These are phyloP conservation scores for Candida frijolesensis DNA, from an alignment of 1,139 yeast species.

Conservation along the genomic window DNA sequence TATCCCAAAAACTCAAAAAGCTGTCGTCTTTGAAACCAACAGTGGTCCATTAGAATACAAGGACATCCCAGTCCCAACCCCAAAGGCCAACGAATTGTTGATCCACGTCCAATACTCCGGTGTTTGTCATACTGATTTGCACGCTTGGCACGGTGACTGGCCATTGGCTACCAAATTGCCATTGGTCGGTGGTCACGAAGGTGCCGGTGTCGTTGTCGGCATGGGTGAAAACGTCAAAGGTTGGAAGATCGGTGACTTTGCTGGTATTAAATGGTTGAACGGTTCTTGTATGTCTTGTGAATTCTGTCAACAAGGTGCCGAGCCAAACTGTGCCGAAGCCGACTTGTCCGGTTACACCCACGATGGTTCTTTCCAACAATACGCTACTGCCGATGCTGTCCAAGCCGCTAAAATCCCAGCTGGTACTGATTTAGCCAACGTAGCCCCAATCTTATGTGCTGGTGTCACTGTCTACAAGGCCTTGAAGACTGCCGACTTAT, in stretches of 20 bases:
- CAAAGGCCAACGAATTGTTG: slow-evolving; percentile 67
- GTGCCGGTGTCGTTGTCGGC: slow-evolving; percentile 79
- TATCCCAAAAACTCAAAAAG: slow-evolving; percentile 42
- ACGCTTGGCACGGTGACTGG: slow-evolving; percentile 85
- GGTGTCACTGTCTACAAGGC: slow-evolving; percentile 84
- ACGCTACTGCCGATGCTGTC: slow-evolving; percentile 81
- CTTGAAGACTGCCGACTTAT: slow-evolving; percentile 63
- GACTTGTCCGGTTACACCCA: slow-evolving; percentile 78
- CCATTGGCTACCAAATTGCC: slow-evolving; percentile 68
- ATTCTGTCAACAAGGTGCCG: slow-evolving; percentile 63
- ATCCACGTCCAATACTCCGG: slow-evolving; percentile 74
- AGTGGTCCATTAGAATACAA: slow-evolving; percentile 54
- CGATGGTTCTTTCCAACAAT: slow-evolving; percentile 81
- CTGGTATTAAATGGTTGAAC: slow-evolving; percentile 78
- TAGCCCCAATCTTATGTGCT: slow-evolving; percentile 81
- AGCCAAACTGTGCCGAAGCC: slow-evolving; percentile 68
- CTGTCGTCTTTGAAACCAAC: slow-evolving; percentile 38
- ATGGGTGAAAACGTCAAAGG: slow-evolving; percentile 66
- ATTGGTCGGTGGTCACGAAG: slow-evolving; percentile 81
- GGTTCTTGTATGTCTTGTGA: slow-evolving; percentile 74
- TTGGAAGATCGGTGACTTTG: slow-evolving; percentile 70
- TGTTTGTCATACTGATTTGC: slow-evolving; percentile 79
- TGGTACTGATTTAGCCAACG: slow-evolving; percentile 70
- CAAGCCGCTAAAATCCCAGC: slow-evolving; percentile 80
- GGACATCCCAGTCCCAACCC: slow-evolving; percentile 68